Conservation (phyloP, 805 yeast genomes). For the Ogataea ramenticola region DNA sequence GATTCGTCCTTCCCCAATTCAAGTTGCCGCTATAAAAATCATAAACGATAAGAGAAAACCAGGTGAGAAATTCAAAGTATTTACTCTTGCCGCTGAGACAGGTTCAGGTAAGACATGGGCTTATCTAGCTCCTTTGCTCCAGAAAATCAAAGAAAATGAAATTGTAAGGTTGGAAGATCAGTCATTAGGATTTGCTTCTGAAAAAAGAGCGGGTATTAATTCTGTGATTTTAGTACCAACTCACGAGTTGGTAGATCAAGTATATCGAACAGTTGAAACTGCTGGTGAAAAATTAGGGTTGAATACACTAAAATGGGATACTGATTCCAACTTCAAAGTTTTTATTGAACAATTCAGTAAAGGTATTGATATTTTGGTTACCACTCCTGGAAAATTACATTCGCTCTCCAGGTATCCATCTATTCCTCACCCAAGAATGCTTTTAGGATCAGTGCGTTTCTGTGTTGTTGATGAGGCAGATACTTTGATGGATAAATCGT, state of each 20-base stretch:
- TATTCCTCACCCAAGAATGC: slow-evolving; percentile 25
- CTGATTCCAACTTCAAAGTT: slow-evolving; percentile 46
- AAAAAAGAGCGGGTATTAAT: slow-evolving; percentile 42
- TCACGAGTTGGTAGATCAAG: slow-evolving; percentile 81
- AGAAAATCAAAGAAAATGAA: slow-evolving; percentile 58
- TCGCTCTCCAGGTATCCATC: slow-evolving; percentile 25
- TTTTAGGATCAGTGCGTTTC: slow-evolving; percentile 41
- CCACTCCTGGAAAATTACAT: slow-evolving; percentile 74
- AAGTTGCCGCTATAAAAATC: slow-evolving; percentile 62
- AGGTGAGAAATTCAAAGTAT: slow-evolving; percentile 42
- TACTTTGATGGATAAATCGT: slow-evolving; percentile 77
- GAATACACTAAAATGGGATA: slow-evolving; percentile 53
- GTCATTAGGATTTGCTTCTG: slow-evolving; percentile 7
- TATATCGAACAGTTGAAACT: slow-evolving; percentile 37
- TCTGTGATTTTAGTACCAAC: slow-evolving; percentile 84
- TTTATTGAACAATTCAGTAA: slow-evolving; percentile 39
- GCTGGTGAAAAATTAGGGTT: slow-evolving; percentile 31
- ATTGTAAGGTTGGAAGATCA: slow-evolving; percentile 24
- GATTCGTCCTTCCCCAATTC: slow-evolving; percentile 72
- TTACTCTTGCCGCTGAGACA: slow-evolving; percentile 89
- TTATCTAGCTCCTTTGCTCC: slow-evolving; percentile 69
- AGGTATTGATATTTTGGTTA: slow-evolving; percentile 71
- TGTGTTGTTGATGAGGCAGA: slow-evolving; percentile 92
- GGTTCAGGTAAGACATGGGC: slow-evolving; percentile 98
- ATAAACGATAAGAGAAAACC: slow-evolving; percentile 34